Evolutionary conservation across 306 rosid species (phyloP).

Genomic region (Trichosanthes truncata): DNA sequence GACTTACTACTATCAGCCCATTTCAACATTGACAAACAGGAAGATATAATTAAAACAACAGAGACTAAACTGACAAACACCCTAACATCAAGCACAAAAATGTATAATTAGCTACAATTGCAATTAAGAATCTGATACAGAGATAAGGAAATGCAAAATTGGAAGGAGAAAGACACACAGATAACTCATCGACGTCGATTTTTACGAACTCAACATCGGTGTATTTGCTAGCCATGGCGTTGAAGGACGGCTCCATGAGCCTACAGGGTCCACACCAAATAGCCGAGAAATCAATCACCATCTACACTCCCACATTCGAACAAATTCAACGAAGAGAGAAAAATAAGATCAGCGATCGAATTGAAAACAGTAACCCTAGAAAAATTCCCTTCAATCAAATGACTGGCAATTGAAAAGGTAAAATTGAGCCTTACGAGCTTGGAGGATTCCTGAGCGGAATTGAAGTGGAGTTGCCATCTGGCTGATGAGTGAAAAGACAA

Average conservation of each 20-base stretch:
- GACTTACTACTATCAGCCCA: background rate
- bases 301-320: slow-evolving; percentile 18
- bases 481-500: slow-evolving; percentile 50
- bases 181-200: slow-evolving; percentile 83
- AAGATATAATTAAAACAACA: background rate
- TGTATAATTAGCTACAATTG: background rate
- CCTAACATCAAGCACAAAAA: background rate
- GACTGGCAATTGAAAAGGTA: background rate
- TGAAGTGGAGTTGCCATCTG: slow-evolving; percentile 66
- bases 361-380: background rate
- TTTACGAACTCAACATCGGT: slow-evolving; percentile 59
- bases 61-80: background rate
- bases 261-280: slow-evolving; percentile 97
- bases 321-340: background rate
- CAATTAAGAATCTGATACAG: background rate
- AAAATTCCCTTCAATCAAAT: background rate
- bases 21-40: background rate
- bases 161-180: slow-evolving; percentile 24
- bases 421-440: slow-evolving; percentile 32
- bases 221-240: slow-evolving; percentile 41
- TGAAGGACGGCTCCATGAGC: slow-evolving; percentile 57
- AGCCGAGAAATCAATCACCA: slow-evolving; percentile 86
- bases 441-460: slow-evolving; percentile 28
- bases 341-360: background rate
- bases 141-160: background rate